These are phyloP conservation scores for Talaromyces sp. DNA, from an alignment of 2,329 filamentous ascomycete species.

Conservation along the genomic window DNA sequence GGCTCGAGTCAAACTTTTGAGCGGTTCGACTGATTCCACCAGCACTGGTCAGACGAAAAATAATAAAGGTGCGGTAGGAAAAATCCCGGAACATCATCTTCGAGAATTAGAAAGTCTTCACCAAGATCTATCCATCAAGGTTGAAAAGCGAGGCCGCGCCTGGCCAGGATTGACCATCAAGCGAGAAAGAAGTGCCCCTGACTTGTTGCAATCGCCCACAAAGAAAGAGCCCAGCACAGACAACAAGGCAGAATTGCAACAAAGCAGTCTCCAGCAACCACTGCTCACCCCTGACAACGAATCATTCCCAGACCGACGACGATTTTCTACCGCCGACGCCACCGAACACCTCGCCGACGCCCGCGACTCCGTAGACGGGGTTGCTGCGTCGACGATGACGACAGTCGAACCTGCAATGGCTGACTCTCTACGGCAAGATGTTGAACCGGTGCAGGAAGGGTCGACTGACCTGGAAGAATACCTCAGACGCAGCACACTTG, in stretches of 20 bases:
- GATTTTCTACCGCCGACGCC: conserved; percentile 8
- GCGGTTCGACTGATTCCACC: conserved; percentile 34
- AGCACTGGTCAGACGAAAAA: conserved; percentile 12
- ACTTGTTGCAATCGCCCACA: conserved; percentile 22
- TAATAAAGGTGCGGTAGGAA: conserved; percentile 33
- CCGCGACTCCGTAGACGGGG: conserved; percentile 19
- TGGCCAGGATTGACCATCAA: conserved; percentile 30
- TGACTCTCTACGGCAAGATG: conserved; percentile 20
- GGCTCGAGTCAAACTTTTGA: conserved; percentile 43
- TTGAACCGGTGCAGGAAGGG: conserved; percentile 24
- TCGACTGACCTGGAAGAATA: conserved; percentile 46
- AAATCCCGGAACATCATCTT: conserved; percentile 42
- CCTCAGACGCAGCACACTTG: conserved; percentile 38
- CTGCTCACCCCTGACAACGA: background rate
- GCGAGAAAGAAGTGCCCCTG: conserved; percentile 25
- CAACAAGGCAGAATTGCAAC: background rate
- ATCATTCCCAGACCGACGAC: background rate
- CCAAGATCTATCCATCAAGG: conserved; percentile 39
- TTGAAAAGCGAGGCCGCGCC: conserved; percentile 38
- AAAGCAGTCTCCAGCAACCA: conserved; percentile 6
- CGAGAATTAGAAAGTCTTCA: conserved; percentile 43
- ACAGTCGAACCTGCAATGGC: conserved; percentile 29
- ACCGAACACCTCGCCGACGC: conserved; percentile 16
- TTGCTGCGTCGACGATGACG: conserved; percentile 31
- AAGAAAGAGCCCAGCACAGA: conserved; percentile 16